Evolutionary conservation across 1,284 basidiomycete genomes (phyloP), one percentile per base, ranked within the genome.

Genomic region (Cryptococcus maquisensis): DNA sequence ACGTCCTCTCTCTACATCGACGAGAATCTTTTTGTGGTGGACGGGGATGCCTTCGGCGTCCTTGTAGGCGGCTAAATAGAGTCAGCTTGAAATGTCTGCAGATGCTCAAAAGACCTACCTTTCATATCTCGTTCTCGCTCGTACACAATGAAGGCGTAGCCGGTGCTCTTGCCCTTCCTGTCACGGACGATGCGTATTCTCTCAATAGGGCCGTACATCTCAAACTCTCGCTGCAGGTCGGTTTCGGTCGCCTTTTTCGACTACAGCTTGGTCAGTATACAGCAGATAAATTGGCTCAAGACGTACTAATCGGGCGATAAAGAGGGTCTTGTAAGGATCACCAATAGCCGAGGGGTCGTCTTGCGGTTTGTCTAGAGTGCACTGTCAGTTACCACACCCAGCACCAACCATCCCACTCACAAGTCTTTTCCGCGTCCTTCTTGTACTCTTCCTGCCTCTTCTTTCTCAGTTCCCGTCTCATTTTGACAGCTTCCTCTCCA

Each of bases 121-220:
- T 97, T 97, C 96, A 98, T 98, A 74, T 99, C 96, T 57, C 93
- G 85, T 78, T 98, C 96, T 24, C 94, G 84, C 74, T 99, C 96
- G 68, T 92, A 99, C 7, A 98, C 91, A 59, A 99, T 83, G 76
- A 99, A 99, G 16, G 95, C 96, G 75, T 98, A 98, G 18, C 93
- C 92, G 61, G 88, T 81, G 68, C 86, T 85, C 60, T 91, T 88
- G 47, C 84, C 86, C 66, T 92, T 88, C 72, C 88, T 86, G 80
- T 96, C 89, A 45, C 87, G 84, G 12, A 98, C 92, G 51, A 99
- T 87, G 52, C 88, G 81, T 65, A 98, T 87, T 54, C 87, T 82
- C 77, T 96, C 91, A 63, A 99, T 94, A 23, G 88, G 88, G 16
- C 96, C 96, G 73, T 91, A 98, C 39, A 86, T 83, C 71, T 97